A percentile compares a stretch with the other conserved stretches of the same genome.
phyloP scores from a whole-genome alignment of 1,139 yeast genomes.

The Debaryomyces fabryi region DNA sequence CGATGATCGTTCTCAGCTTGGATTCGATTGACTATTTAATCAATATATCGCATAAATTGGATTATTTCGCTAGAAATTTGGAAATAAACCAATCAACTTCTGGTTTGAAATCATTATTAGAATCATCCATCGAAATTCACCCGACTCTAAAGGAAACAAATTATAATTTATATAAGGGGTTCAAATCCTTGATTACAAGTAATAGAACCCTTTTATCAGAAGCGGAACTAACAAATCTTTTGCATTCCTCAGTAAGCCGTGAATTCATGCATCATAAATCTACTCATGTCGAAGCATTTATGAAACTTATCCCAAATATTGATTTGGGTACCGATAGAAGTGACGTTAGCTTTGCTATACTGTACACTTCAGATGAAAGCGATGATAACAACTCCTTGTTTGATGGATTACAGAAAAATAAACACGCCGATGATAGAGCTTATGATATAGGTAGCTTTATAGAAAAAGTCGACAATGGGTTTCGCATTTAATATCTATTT shows the following conservation, averaged over 20 bases:
- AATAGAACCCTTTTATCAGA: conserved; percentile 6
- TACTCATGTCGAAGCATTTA: conserved; percentile 5
- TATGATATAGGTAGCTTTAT: conserved; percentile 31
- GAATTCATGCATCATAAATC: background rate
- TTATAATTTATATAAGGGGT: conserved; percentile 1
- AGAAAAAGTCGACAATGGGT: conserved; percentile 27
- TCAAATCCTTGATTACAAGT: conserved; percentile 1
- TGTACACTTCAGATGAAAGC: conserved; percentile 19
- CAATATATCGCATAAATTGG: conserved; percentile 19
- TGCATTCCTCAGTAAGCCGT: background rate
- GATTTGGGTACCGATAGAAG: conserved; percentile 12
- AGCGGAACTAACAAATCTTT: conserved; percentile 11
- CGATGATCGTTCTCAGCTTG: conserved; percentile 11
- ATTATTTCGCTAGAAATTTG: conserved; percentile 17
- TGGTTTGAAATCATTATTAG: conserved; percentile 11
- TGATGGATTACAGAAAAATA: conserved; percentile 26
- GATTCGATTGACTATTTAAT: conserved; percentile 20
- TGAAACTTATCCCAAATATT: conserved; percentile 14
- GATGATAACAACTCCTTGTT: conserved; percentile 26
- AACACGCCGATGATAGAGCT: conserved; percentile 26
- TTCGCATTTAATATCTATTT: conserved; percentile 15
- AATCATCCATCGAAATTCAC: conserved; percentile 12
- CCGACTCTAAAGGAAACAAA: conserved; percentile 3
- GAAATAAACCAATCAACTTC: conserved; percentile 11
- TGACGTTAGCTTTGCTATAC: conserved; percentile 16